Conservation (phyloP, 2,329 filamentous ascomycete species). For the Cladosporium phlei region DNA sequence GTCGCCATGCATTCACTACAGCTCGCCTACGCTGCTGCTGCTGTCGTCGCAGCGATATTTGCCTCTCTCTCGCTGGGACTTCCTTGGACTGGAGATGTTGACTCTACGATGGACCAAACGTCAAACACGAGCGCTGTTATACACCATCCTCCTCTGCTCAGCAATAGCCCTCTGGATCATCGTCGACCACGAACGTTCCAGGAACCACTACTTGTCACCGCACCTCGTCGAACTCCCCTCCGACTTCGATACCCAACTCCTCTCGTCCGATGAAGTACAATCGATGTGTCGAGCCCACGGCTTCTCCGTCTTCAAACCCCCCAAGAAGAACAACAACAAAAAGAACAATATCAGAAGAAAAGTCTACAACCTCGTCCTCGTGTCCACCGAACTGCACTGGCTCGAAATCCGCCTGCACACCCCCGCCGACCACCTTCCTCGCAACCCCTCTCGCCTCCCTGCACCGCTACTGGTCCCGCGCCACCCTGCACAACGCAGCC, state of each 20-base stretch:
- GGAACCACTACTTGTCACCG: neutral
- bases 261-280: no score
- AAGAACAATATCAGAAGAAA: conserved; percentile 38
- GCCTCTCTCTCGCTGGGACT: no score
- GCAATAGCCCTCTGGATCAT: neutral
- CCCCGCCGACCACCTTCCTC: conserved; percentile 20
- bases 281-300: conserved; percentile 16
- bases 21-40: no score
- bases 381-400: conserved; percentile 62
- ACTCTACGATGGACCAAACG: neutral
- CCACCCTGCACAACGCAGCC: conserved; percentile 45
- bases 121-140: neutral
- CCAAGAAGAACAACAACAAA: no score
- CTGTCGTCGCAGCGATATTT: no score
- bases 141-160: neutral
- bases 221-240: neutral
- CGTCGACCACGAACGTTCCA: neutral
- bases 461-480: conserved; percentile 21
- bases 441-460: conserved; percentile 4
- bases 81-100: neutral
- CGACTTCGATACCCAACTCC: neutral
- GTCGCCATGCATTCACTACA: no score
- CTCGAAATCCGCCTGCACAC: conserved; percentile 60
- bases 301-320: conserved; percentile 8
- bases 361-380: conserved; percentile 58